phyloP scores from a whole-genome alignment of 345 rosid species.

The Hirschfeldia incana region DNA sequence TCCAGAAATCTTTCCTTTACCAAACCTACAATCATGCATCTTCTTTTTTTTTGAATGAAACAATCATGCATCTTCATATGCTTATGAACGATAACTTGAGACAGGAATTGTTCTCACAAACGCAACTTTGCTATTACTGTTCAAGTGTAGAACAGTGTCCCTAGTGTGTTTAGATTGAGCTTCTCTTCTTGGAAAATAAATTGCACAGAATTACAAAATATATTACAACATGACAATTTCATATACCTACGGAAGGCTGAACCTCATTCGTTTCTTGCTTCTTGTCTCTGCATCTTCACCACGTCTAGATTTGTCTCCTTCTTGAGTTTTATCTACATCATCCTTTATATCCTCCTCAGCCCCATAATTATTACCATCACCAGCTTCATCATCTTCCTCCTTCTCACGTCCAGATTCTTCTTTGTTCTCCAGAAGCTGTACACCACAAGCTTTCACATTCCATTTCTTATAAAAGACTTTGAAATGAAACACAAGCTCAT shows the following conservation, averaged over 20 bases:
- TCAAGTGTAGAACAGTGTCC: neutral
- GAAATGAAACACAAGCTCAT: slow-evolving; percentile 13
- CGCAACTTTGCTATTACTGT: neutral
- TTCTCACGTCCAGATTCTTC: neutral
- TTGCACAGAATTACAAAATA: neutral
- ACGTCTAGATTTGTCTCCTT: neutral
- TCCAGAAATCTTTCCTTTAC: slow-evolving; percentile 17
- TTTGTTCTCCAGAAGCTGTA: neutral
- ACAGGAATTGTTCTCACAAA: slow-evolving; percentile 18
- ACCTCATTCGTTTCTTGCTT: neutral
- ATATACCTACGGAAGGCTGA: neutral
- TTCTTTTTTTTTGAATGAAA: too few relatives aligned
- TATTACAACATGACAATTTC: neutral
- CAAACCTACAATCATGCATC: slow-evolving; percentile 8
- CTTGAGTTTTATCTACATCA: neutral
- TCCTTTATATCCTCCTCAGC: neutral
- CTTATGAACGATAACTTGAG: neutral
- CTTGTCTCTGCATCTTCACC: neutral
- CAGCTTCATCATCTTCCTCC: neutral
- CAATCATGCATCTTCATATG: neutral
- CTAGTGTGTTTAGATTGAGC: neutral
- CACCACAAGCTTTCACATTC: slow-evolving; percentile 15
- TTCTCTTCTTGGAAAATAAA: neutral
- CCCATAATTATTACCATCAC: neutral
- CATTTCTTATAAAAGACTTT: neutral